Conservation (phyloP, 129 eudicot species). For the carrot (Daucus carota) region DNA sequence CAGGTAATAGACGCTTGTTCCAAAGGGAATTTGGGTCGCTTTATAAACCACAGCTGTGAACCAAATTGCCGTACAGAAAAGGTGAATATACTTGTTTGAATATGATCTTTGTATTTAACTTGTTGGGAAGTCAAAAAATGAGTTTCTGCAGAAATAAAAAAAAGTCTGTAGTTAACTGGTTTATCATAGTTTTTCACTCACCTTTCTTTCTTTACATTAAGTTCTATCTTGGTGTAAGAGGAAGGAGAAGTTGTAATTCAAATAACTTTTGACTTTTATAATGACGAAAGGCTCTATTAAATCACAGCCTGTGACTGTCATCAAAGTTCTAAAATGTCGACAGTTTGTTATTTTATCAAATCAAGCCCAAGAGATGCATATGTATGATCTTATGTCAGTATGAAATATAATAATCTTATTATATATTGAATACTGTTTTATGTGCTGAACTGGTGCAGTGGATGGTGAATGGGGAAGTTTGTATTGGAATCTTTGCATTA, state of each 20-base stretch:
- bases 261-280: background rate
- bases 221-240: background rate
- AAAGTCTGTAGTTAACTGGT: background rate
- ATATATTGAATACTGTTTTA: background rate
- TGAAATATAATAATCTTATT: background rate
- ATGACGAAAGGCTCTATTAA: background rate
- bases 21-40: constrained; percentile 96
- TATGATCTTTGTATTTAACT: constrained; percentile 2
- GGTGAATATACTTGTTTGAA: constrained; percentile 32
- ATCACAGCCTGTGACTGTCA: no score
- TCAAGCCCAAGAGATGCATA: no score
- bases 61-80: constrained; percentile 97
- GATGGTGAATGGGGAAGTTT: constrained; percentile 98
- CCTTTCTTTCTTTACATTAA: background rate
- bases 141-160: background rate
- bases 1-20: constrained; percentile 97
- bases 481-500: constrained; percentile 82
- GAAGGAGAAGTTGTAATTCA: background rate
- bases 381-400: background rate
- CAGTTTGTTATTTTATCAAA: no score
- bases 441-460: constrained; percentile 48
- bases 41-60: constrained; percentile 93
- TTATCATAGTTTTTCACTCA: background rate
- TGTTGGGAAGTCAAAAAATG: background rate
- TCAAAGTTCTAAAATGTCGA: no score